Base-by-base conservation (phyloP, 1,284 basidiomycete genomes). In the Cutaneotrichosporon sp. region DNA sequence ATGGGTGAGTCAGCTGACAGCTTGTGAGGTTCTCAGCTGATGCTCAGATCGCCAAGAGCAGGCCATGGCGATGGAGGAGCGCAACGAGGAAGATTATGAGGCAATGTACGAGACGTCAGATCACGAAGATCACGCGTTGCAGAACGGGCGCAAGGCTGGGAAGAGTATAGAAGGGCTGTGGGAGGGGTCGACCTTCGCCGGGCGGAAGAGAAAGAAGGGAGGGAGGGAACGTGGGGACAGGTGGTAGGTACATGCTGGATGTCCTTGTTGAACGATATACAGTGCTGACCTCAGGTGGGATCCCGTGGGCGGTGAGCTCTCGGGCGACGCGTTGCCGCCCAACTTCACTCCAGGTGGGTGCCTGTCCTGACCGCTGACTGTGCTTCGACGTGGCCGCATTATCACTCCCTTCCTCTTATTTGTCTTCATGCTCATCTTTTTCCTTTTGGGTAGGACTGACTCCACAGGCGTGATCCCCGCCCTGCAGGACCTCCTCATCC, bases 331-430 rank as follows among this genome's bases (percentile, higher is more conserved):
- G 16, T 38, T 75, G n/a, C 88, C 89, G 0, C 54, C 61, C 4
- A 88, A 87, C 63, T 84, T 81, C 63, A 82, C 82, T 0, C 88
- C 88, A 52, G 84, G 88, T 87, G 66, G 41, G 72, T n/a, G n/a
- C n/a, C n/a, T n/a, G n/a, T n/a, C n/a, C n/a, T n/a, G n/a, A n/a
- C n/a, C n/a, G n/a, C n/a, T n/a, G n/a, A n/a, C 17, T 17, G 17
- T 8, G 34, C 34, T 19, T 37, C 9, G 7, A 8, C 34, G 12
- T 20, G 2, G 5, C 34, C 8, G 9, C 34, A n/a, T 37, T n/a
- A 9, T 34, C 6, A 12, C 33, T 34, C 33, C 33, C 33, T 37
- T 19, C 16, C 34, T 12, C n/a, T 7, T 17, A 5, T 24, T 4
- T 16, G 8, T 32, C 43, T 7, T 37, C 11, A 11, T 26, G n/a